Evolutionary conservation across 2,329 filamentous ascomycete genomes (phyloP).

Genomic region (Diaporthe capsici): DNA sequence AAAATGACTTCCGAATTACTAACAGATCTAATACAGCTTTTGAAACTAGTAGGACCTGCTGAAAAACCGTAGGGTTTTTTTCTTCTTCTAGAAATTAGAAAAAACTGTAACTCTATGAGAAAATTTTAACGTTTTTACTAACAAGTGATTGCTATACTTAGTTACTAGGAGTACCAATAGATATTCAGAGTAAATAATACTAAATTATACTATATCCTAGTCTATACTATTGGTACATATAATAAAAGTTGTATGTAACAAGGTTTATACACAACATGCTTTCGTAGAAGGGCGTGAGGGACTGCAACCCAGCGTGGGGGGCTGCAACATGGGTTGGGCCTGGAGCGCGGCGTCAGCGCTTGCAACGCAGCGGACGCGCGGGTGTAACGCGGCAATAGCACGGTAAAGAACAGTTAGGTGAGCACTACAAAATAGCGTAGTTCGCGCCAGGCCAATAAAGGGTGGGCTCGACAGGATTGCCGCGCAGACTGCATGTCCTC

Average conservation of each 20-base stretch:
- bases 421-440: not conserved
- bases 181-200: too few species aligned
- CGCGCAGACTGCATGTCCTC: not conserved
- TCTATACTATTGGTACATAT: too few species aligned
- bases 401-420: not conserved
- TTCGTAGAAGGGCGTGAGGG: not conserved
- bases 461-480: not conserved
- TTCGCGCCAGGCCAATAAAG: not conserved
- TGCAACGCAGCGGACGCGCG: not conserved
- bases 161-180: too few species aligned
- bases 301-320: not conserved
- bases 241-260: too few species aligned
- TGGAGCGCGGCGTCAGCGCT: not conserved
- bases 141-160: too few species aligned
- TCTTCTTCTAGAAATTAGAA: too few species aligned
- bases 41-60: too few species aligned
- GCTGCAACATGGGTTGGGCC: not conserved
- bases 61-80: too few species aligned
- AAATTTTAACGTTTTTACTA: too few species aligned
- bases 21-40: fast-evolving
- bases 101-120: too few species aligned
- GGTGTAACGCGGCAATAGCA: not conserved
- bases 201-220: too few species aligned
- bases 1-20: too few species aligned
- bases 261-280: not conserved